Evolutionary conservation across 495 filamentous ascomycete species (phyloP).

Genomic region (Friedmanniomyces simplex): DNA sequence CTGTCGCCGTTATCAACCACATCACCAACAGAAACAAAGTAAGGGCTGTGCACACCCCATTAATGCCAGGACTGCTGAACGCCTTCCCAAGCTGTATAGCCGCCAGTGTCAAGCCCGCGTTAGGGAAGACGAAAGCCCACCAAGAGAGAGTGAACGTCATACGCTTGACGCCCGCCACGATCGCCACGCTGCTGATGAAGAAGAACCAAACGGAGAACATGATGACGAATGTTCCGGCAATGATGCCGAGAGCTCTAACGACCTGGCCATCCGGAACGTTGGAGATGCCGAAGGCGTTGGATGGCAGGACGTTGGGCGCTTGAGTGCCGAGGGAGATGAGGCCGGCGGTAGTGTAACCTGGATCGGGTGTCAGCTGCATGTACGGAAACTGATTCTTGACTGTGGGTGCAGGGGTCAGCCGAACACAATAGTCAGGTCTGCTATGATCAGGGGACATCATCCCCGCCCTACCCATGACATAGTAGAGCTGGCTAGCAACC

Average conservation of each 20-base stretch:
- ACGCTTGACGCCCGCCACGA: conserved; percentile 42
- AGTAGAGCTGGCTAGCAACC: too few species aligned
- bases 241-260: conserved; percentile 34
- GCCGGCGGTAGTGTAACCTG: conserved; percentile 21
- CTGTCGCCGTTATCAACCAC: conserved; percentile 14
- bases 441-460: too few species aligned
- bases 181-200: conserved; percentile 45
- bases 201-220: conserved; percentile 65
- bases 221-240: conserved; percentile 46
- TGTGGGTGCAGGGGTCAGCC: too few species aligned
- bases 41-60: conserved; percentile 26
- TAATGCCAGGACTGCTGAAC: conserved; percentile 34
- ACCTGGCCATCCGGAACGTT: conserved; percentile 10
- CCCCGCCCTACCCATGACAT: too few species aligned
- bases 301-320: conserved; percentile 18
- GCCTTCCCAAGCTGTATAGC: conserved; percentile 37
- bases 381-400: background rate
- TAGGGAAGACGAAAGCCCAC: conserved; percentile 52
- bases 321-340: conserved; percentile 18
- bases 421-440: too few species aligned
- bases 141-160: conserved; percentile 45
- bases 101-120: conserved; percentile 47
- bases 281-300: conserved; percentile 9
- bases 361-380: background rate
- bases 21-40: conserved; percentile 16